Evolutionary conservation across 2,329 filamentous ascomycete species (phyloP).

Genomic region (Apiospora arundinis): DNA sequence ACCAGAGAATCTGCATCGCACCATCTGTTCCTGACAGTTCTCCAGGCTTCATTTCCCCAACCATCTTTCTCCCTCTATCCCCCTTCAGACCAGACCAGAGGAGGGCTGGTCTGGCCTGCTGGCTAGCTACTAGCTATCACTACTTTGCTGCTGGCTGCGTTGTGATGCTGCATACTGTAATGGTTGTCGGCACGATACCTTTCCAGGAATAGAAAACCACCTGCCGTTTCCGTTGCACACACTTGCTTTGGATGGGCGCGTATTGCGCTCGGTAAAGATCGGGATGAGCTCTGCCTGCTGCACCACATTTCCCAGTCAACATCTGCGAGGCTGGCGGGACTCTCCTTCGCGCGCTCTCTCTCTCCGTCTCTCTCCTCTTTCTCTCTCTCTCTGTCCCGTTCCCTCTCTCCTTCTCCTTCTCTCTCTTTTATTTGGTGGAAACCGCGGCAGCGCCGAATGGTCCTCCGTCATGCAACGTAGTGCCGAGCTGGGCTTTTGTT

Average conservation of each 20-base stretch:
- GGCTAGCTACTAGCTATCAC: not conserved
- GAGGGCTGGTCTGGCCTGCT: not conserved
- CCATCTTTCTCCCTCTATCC: not conserved
- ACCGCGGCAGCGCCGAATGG: constrained; percentile 15
- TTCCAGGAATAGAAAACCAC: constrained; percentile 19
- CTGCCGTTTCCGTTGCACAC: constrained; percentile 17
- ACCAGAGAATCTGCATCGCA: constrained; percentile 12
- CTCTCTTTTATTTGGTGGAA: constrained; percentile 10
- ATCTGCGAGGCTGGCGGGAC: constrained; percentile 14
- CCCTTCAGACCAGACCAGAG: not conserved
- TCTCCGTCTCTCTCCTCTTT: not conserved
- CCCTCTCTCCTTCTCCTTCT: not conserved
- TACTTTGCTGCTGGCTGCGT: not conserved
- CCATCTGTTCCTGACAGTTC: constrained; percentile 8
- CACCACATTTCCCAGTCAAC: constrained; percentile 15
- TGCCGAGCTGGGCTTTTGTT: constrained; percentile 10
- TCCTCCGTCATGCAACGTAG: constrained; percentile 17
- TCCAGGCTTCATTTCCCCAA: constrained; percentile 1
- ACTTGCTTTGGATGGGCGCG: constrained; percentile 2
- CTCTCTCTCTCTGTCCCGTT: not conserved
- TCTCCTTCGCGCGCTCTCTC: not conserved
- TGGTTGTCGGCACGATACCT: not conserved
- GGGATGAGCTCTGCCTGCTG: not conserved
- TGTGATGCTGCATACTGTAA: not conserved
- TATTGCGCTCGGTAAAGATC: constrained; percentile 17